phyloP scores from a whole-genome alignment of 1,139 yeast species.

The Candida pseudoviswanathii region DNA sequence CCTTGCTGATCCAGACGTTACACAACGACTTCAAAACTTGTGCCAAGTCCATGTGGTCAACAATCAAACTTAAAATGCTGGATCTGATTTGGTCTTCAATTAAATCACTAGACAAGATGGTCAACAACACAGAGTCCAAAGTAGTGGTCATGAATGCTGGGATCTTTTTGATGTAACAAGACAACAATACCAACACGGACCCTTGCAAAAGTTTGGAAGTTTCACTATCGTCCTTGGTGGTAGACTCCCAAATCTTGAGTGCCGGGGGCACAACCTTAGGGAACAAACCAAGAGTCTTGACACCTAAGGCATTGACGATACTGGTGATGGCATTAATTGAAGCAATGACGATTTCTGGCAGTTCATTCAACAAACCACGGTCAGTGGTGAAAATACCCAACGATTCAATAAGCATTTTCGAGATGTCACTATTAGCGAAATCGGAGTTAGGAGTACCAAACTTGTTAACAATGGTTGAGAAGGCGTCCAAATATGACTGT shows the following conservation, averaged over 20 bases:
- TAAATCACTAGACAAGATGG: conserved; percentile 57
- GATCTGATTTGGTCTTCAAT: conserved; percentile 64
- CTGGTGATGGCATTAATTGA: conserved; percentile 74
- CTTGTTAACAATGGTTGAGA: conserved; percentile 62
- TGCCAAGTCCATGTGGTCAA: conserved; percentile 68
- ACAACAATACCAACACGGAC: conserved; percentile 69
- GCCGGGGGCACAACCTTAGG: conserved; percentile 82
- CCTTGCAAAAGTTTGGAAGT: conserved; percentile 52
- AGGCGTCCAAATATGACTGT: conserved; percentile 71
- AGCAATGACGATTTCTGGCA: conserved; percentile 70
- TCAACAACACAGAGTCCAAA: conserved; percentile 59
- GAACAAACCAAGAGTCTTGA: conserved; percentile 81
- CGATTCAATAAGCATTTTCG: conserved; percentile 48
- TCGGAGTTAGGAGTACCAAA: conserved; percentile 51
- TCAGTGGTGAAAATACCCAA: conserved; percentile 56
- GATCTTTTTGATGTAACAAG: conserved; percentile 77
- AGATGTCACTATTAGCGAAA: conserved; percentile 34
- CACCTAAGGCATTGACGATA: conserved; percentile 74
- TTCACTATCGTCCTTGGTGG: conserved; percentile 28
- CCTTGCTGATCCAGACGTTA: conserved; percentile 55
- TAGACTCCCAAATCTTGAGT: conserved; percentile 54
- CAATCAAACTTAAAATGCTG: conserved; percentile 63
- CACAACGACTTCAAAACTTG: conserved; percentile 64
- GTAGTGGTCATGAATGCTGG: conserved; percentile 84
- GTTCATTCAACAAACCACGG: conserved; percentile 52